Evolutionary conservation across 2,329 filamentous ascomycete genomes (phyloP).

Genomic region (Malbranchea cinnamomea): DNA sequence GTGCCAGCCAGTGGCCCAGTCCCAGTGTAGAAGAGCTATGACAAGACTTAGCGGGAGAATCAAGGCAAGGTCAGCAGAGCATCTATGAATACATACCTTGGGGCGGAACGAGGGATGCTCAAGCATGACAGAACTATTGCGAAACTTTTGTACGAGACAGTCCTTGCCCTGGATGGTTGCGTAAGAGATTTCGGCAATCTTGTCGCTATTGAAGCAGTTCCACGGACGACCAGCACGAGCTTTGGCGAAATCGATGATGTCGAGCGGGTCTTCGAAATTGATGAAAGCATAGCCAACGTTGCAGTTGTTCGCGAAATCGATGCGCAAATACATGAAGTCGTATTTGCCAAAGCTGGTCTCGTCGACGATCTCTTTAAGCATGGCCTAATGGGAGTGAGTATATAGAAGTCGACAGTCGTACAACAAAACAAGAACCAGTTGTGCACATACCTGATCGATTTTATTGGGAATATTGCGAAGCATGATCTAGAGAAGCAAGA

Average conservation of each 20-base stretch:
- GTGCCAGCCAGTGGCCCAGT: constrained; percentile 43
- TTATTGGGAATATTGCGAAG: constrained; percentile 89
- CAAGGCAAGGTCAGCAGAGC: neutral
- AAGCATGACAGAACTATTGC: constrained; percentile 91
- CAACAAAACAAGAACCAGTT: neutral
- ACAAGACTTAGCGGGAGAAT: constrained; percentile 33
- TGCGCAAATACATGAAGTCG: constrained; percentile 90
- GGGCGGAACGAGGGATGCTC: constrained; percentile 70
- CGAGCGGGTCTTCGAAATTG: constrained; percentile 69
- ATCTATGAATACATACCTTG: constrained; percentile 41
- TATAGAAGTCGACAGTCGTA: constrained; percentile 8
- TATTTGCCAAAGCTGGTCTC: constrained; percentile 66
- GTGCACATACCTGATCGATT: constrained; percentile 43
- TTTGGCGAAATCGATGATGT: constrained; percentile 63
- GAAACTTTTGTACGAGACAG: constrained; percentile 83
- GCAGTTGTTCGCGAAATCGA: constrained; percentile 73
- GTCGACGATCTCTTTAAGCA: constrained; percentile 68
- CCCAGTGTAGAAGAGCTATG: constrained; percentile 39
- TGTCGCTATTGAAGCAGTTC: constrained; percentile 71
- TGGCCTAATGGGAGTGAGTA: constrained; percentile 30
- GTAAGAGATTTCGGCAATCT: constrained; percentile 81
- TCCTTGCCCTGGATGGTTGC: constrained; percentile 93
- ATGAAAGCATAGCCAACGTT: constrained; percentile 96
- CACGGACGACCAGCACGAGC: constrained; percentile 57
- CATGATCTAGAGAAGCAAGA: constrained; percentile 67